Percentiles rank a stretch among this genome's conserved stretches.
phyloP scores from a whole-genome alignment of 1,139 yeast species.

The Geotrichum klebahnii region DNA sequence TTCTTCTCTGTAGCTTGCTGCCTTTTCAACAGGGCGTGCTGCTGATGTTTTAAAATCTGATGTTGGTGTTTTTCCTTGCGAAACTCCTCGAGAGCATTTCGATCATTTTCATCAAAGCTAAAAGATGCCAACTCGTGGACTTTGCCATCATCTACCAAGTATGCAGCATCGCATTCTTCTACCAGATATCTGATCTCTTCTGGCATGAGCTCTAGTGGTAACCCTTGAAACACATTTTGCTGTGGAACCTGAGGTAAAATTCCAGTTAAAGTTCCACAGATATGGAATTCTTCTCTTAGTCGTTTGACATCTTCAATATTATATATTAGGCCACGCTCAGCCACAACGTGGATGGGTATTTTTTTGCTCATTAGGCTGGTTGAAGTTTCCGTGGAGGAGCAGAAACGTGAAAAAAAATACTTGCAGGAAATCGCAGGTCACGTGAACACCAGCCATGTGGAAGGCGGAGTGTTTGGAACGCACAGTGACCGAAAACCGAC shows the following conservation, averaged over 20 bases:
- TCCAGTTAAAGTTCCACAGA: conserved; percentile 76
- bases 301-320: conserved; percentile 49
- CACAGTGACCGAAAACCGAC: no score
- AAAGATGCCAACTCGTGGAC: conserved; percentile 32
- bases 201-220: conserved; percentile 68
- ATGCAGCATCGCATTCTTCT: conserved; percentile 39
- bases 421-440: no score
- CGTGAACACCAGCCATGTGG: no score
- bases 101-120: conserved; percentile 25
- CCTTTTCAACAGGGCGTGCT: conserved; percentile 28
- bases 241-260: conserved; percentile 77
- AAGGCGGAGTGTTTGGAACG: no score
- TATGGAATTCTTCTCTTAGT: conserved; percentile 51
- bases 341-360: conserved; percentile 42
- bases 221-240: conserved; percentile 78
- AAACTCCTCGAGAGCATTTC: conserved; percentile 17
- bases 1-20: conserved; percentile 26
- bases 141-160: conserved; percentile 35
- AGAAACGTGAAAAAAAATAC: no score
- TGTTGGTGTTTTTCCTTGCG: conserved; percentile 22
- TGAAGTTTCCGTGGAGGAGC: background rate
- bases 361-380: conserved; percentile 7
- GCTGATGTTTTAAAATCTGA: conserved; percentile 27
- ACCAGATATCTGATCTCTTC: conserved; percentile 74
- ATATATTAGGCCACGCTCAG: conserved; percentile 52